Conservation (phyloP, 2,329 filamentous ascomycete genomes). For the Arthroderma uncinatum region DNA sequence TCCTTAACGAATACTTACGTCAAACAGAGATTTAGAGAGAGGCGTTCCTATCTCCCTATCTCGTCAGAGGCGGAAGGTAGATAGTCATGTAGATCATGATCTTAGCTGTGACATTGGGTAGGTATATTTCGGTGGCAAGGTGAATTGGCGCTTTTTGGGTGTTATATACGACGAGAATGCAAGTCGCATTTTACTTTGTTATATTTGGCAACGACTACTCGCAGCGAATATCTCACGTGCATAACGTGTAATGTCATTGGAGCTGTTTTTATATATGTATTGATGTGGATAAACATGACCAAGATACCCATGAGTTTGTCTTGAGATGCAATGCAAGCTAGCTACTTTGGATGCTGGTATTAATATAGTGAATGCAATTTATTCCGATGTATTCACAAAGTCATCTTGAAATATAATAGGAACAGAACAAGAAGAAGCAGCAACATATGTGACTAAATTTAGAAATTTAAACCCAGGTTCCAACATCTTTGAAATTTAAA, state of each 20-base stretch:
- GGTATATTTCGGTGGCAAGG: neutral
- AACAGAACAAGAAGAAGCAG: neutral
- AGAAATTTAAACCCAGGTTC: neutral
- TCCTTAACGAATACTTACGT: neutral
- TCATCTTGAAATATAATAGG: too few relatives aligned
- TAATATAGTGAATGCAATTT: too few relatives aligned
- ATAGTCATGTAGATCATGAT: neutral
- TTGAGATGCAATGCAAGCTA: too few relatives aligned
- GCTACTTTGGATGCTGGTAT: too few relatives aligned
- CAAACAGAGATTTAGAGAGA: neutral
- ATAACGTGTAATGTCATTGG: too few relatives aligned
- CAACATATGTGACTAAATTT: neutral
- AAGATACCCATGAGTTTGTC: neutral
- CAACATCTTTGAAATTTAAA: neutral
- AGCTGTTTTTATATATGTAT: neutral
- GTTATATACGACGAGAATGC: neutral
- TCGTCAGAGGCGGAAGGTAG: neutral
- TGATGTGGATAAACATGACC: neutral
- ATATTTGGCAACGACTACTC: neutral
- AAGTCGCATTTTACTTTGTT: neutral
- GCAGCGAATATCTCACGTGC: neutral
- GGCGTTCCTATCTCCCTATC: slow-evolving; percentile 1
- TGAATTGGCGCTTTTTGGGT: neutral
- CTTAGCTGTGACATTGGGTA: slow-evolving; percentile 2
- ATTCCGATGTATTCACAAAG: too few relatives aligned